Evolutionary conservation across 2,329 filamentous ascomycete genomes (phyloP).

Genomic region (Claviceps cyperi): DNA sequence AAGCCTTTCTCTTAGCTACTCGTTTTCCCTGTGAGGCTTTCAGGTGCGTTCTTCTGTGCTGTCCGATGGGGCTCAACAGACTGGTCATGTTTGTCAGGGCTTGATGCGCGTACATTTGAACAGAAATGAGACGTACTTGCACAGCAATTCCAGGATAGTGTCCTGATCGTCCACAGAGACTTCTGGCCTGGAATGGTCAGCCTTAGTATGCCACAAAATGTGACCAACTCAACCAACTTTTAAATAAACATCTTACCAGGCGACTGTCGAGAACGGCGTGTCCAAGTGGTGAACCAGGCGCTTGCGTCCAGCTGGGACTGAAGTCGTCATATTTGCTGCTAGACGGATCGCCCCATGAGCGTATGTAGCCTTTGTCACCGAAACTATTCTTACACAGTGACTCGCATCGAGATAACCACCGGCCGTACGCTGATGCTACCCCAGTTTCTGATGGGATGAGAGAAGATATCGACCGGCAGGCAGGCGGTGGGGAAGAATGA

Average conservation of each 20-base stretch:
- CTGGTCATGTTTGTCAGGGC: conserved; percentile 22
- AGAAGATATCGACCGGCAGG: not conserved
- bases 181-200: conserved; percentile 36
- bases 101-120: not conserved
- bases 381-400: too few relatives aligned
- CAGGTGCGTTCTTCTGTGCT: conserved; percentile 40
- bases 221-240: not conserved
- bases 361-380: not conserved
- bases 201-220: too few relatives aligned
- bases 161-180: conserved; percentile 45
- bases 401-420: too few relatives aligned
- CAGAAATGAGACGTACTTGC: conserved; percentile 35
- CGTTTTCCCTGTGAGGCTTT: conserved; percentile 48
- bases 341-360: not conserved
- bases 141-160: conserved; percentile 50
- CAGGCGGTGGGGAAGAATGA: not conserved
- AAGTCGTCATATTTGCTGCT: conserved; percentile 11
- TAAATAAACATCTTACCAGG: conserved; percentile 36
- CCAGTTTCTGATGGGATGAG: not conserved
- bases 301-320: conserved; percentile 25
- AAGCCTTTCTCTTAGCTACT: conserved; percentile 30
- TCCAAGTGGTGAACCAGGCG: conserved; percentile 51
- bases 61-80: conserved; percentile 47
- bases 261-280: conserved; percentile 44
- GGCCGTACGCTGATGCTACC: not conserved